These are phyloP conservation scores for Cymbidium sinense DNA, from an alignment of 106 monocot species.

Conservation along the genomic window DNA sequence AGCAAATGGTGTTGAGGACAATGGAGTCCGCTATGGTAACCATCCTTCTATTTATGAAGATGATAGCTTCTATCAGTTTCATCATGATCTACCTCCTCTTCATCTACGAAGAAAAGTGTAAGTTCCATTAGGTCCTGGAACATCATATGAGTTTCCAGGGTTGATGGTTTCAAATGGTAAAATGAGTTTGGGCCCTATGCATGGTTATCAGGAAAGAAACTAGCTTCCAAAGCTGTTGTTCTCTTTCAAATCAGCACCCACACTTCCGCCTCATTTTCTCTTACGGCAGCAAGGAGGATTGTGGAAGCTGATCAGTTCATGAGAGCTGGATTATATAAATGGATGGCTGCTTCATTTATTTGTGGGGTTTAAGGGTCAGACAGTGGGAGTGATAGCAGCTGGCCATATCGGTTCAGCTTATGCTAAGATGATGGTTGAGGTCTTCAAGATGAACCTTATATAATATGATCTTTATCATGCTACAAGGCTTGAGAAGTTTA, in stretches of 20 bases:
- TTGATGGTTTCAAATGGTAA: slow-evolving; percentile 26
- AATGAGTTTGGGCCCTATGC: too few relatives aligned
- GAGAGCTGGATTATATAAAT: slow-evolving; percentile 88
- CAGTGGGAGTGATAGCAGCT: slow-evolving; percentile 97
- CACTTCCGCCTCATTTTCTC: slow-evolving; percentile 87
- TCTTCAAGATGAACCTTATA: slow-evolving; percentile 98
- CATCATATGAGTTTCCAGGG: slow-evolving; percentile 32
- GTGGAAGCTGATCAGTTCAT: slow-evolving; percentile 99
- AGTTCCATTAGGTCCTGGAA: slow-evolving; percentile 20
- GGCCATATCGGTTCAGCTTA: slow-evolving; percentile 98
- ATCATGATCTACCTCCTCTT: slow-evolving; percentile 38
- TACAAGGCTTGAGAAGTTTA: slow-evolving; percentile 96
- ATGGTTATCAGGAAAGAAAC: slow-evolving; percentile 26
- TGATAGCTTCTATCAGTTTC: slow-evolving; percentile 42
- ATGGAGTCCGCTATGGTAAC: slow-evolving; percentile 21
- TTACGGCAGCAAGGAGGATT: slow-evolving; percentile 83
- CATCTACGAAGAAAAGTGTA: slow-evolving; percentile 34
- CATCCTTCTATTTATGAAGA: slow-evolving; percentile 33
- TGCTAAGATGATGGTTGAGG: slow-evolving; percentile 99
- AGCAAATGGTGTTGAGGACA: slow-evolving; percentile 20
- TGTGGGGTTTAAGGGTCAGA: slow-evolving; percentile 97
- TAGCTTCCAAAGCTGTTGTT: slow-evolving; percentile 11
- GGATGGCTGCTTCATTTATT: slow-evolving; percentile 97
- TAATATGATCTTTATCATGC: slow-evolving; percentile 96
- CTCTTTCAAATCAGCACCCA: too few relatives aligned